Evolutionary conservation across 768 basidiomycete species (phyloP).

Genomic region (Xerocomellus intermedius): DNA sequence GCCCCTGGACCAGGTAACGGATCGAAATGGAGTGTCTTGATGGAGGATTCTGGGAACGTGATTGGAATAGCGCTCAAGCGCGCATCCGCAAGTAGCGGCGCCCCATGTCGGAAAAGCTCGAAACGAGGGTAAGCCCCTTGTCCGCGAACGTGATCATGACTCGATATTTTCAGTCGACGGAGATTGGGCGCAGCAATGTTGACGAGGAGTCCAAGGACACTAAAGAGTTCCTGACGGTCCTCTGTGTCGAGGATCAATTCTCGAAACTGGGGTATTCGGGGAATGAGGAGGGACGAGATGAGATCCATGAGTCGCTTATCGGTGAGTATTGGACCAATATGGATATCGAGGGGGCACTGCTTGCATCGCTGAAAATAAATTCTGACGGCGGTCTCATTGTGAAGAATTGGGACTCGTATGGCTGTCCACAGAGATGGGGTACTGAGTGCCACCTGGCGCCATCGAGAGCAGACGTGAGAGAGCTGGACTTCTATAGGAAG

Average conservation of each 20-base stretch:
- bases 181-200: conserved; percentile 27
- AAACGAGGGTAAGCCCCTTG: conserved; percentile 30
- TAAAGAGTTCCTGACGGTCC: conserved; percentile 30
- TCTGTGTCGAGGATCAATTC: conserved; percentile 32
- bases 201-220: conserved; percentile 22
- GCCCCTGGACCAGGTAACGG: conserved; percentile 30
- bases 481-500: conserved; percentile 35
- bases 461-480: conserved; percentile 35
- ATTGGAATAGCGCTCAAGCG: conserved; percentile 35
- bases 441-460: conserved; percentile 36
- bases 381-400: conserved; percentile 26
- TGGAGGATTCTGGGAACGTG: conserved; percentile 26
- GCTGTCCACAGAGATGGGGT: conserved; percentile 37
- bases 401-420: conserved; percentile 33
- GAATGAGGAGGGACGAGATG: conserved; percentile 26
- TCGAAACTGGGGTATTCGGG: conserved; percentile 32
- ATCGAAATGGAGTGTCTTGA: conserved; percentile 36
- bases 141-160: conserved; percentile 21
- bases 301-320: conserved; percentile 25
- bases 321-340: conserved; percentile 29
- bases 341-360: conserved; percentile 32
- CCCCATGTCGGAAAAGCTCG: conserved; percentile 33
- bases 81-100: conserved; percentile 29
- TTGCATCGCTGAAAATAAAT: conserved; percentile 33
- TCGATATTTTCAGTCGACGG: conserved; percentile 30